Conservation (phyloP, 805 yeast genomes). For the Ogataea populi-albae region DNA sequence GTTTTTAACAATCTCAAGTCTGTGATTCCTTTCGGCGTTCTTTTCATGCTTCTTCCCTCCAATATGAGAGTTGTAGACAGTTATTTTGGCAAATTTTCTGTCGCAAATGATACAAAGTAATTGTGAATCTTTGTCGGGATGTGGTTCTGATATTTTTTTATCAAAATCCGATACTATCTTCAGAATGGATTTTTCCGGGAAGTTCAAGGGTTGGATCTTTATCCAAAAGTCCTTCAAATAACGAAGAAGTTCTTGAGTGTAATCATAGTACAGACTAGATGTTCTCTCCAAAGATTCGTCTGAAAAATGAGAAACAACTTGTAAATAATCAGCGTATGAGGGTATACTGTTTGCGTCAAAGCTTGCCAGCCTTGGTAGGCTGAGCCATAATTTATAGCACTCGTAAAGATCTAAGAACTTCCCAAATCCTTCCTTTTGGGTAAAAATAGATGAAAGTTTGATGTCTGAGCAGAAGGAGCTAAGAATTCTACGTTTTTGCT, state of each 20-base stretch:
- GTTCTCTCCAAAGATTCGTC: slow-evolving; percentile 28
- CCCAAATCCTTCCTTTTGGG: slow-evolving; percentile 63
- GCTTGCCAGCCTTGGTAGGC: slow-evolving; percentile 32
- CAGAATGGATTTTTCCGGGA: slow-evolving; percentile 33
- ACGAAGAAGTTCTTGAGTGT: slow-evolving; percentile 41
- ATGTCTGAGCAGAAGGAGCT: slow-evolving; percentile 52
- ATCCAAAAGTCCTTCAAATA: slow-evolving; percentile 51
- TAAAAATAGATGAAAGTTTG: slow-evolving; percentile 48
- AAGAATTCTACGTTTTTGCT: slow-evolving; percentile 37
- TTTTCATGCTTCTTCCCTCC: slow-evolving; percentile 72
- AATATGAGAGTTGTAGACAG: slow-evolving; percentile 70
- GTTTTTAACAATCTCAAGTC: slow-evolving; percentile 4
- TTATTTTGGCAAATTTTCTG: slow-evolving; percentile 55
- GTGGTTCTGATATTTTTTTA: slow-evolving; percentile 1
- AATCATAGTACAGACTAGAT: slow-evolving; percentile 38
- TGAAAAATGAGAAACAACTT: slow-evolving; percentile 7
- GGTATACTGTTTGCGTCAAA: slow-evolving; percentile 13
- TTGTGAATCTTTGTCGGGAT: slow-evolving; percentile 22
- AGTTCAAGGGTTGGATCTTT: slow-evolving; percentile 48
- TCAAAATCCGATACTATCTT: slow-evolving; percentile 24
- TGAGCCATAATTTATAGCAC: slow-evolving; percentile 53
- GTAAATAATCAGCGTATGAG: slow-evolving; percentile 19
- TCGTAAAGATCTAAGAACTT: slow-evolving; percentile 54
- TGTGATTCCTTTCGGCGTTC: slow-evolving; percentile 30
- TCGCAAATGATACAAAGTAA: slow-evolving; percentile 63